A percentile compares a stretch with the other conserved stretches of the same genome.
phyloP scores from a whole-genome alignment of 768 basidiomycete species.

The Leccinellum albellum region DNA sequence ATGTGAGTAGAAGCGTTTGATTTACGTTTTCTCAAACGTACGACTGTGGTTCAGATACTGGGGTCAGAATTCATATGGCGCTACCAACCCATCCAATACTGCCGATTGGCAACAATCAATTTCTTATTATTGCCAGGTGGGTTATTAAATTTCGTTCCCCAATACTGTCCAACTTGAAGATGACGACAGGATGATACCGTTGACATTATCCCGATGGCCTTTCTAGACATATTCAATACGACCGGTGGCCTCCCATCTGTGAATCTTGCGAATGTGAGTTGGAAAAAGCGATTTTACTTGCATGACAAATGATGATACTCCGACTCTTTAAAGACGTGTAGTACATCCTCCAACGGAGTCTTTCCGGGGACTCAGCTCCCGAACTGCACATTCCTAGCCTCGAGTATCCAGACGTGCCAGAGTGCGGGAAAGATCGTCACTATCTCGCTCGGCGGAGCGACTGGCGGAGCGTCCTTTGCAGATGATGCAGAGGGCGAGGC shows the following conservation, averaged over 20 bases:
- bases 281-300: neutral
- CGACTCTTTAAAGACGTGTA: constrained; percentile 49
- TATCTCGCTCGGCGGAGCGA: constrained; percentile 59
- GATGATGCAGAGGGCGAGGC: constrained; percentile 52
- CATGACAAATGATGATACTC: neutral
- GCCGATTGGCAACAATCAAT: constrained; percentile 32
- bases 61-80: constrained; percentile 39
- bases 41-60: constrained; percentile 26
- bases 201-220: constrained; percentile 59
- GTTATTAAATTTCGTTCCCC: neutral
- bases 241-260: constrained; percentile 56
- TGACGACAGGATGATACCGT: constrained; percentile 48
- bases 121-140: constrained; percentile 31
- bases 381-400: constrained; percentile 57
- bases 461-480: constrained; percentile 57
- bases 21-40: neutral
- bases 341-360: constrained; percentile 48
- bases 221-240: constrained; percentile 56
- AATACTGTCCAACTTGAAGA: neutral
- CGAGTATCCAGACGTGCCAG: constrained; percentile 64
- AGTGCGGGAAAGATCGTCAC: constrained; percentile 59
- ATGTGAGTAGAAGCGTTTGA: constrained; percentile 4
- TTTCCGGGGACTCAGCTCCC: constrained; percentile 63
- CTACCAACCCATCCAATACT: constrained; percentile 27
- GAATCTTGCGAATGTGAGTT: constrained; percentile 54